Evolutionary conservation across 345 rosid genomes (phyloP), one percentile per base, ranked within the genome.

Genomic region (Geranium rotundifolium): DNA sequence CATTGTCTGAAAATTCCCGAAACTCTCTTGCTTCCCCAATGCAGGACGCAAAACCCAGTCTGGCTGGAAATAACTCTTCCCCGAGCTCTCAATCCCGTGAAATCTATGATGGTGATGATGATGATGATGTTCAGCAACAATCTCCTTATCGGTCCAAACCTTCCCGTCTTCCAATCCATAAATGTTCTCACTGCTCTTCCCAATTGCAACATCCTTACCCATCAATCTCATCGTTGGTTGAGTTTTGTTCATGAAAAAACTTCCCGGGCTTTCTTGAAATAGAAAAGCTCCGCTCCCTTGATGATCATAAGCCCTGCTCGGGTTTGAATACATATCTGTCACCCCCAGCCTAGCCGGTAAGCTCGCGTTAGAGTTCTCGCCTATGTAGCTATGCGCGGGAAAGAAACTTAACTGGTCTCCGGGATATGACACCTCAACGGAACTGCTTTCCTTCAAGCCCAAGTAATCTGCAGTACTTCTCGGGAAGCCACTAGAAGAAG

Each of bases 151-250:
- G 0, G 70, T 77, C 83, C 81, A 73, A 54, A 82, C 58, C 57
- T 68, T 73, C 59, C 69, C 79, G 62, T 65, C 78, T 52, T 61
- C 80, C 46, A 62, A 57, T 34, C 69, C 75, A 64, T 49, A 70
- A 23, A 41, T 61, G 39, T 73, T 80, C 55, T 70, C 58, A 62
- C 68, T 72, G 64, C 77, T 73, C 72, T 69, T 73, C 29, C 74
- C 71, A 61, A 86, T 66, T 18, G 85, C 71, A 65, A 84, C 87
- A 82, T 86, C 84, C 68, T 86, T 84, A 57, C 92, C 89, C 89
- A 86, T 84, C 69, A 86, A 69, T 67, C 89, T 73, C 89, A 86
- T 79, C 54, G 83, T 86, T 69, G 80, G 66, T 63, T 72, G 82
- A 17, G 73, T 62, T 16, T 60, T 57, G 59, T 71, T 66, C 59